Percentiles rank a stretch among this genome's conserved stretches.
Evolutionary conservation across 768 basidiomycete species (phyloP).

Genomic region (Russula vinacea): DNA sequence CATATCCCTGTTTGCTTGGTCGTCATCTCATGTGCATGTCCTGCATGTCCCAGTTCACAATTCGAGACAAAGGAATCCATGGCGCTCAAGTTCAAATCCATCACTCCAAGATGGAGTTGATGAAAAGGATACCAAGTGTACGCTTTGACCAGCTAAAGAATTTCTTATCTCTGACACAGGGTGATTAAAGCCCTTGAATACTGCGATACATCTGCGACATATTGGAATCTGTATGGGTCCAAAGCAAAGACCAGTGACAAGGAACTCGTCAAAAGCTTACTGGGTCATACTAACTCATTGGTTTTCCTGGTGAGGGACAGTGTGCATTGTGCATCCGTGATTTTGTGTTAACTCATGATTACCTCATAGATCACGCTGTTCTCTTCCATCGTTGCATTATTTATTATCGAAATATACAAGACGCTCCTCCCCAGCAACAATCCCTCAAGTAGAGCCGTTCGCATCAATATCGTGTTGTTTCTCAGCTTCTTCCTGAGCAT

Average conservation of each 20-base stretch:
- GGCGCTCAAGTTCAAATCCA: neutral
- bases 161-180: neutral
- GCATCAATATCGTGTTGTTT: slow-evolving; percentile 21
- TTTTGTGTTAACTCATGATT: neutral
- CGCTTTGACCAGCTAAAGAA: neutral
- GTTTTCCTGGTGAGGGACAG: slow-evolving; percentile 22
- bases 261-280: slow-evolving; percentile 19
- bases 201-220: slow-evolving; percentile 20
- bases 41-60: neutral
- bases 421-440: neutral
- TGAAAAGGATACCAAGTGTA: neutral
- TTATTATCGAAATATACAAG: slow-evolving; percentile 29
- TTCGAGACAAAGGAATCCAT: neutral
- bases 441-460: slow-evolving; percentile 4
- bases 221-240: slow-evolving; percentile 25
- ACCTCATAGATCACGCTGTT: slow-evolving; percentile 17
- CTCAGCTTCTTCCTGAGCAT: slow-evolving; percentile 23
- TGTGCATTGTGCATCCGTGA: neutral
- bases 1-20: neutral
- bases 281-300: slow-evolving; percentile 25
- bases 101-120: neutral
- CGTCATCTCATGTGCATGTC: neutral
- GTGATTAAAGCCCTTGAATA: neutral
- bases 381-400: slow-evolving; percentile 28
- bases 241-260: slow-evolving; percentile 22